A percentile compares a stretch with the other conserved stretches of the same genome.
Conservation (phyloP, 129 eudicot genomes). For the Artemisia argyi region DNA sequence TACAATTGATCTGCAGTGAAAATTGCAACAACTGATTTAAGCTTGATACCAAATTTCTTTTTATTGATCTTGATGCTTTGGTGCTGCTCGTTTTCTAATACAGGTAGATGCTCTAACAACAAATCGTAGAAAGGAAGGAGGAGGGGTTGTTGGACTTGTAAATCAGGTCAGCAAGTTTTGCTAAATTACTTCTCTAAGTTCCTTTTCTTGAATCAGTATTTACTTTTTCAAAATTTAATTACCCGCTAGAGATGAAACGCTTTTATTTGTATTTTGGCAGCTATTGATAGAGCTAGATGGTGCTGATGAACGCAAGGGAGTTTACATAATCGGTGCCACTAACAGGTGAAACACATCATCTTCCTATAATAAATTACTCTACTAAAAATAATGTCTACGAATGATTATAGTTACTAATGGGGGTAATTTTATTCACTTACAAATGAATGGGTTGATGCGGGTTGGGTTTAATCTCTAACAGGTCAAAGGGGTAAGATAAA, state of each 20-base stretch:
- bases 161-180: constrained; percentile 55
- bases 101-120: constrained; percentile 94
- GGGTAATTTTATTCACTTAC: no score
- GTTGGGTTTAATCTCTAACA: no score
- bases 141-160: constrained; percentile 85
- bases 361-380: not conserved
- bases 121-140: constrained; percentile 87
- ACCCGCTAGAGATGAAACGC: constrained; percentile 2
- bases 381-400: not conserved
- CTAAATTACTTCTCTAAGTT: constrained; percentile 5
- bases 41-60: constrained; percentile 5
- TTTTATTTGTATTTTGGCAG: constrained; percentile 38
- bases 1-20: not conserved
- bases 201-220: not conserved
- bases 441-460: no score
- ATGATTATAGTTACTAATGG: not conserved
- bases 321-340: constrained; percentile 91
- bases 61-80: constrained; percentile 8
- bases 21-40: not conserved
- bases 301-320: constrained; percentile 79
- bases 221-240: no score
- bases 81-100: constrained; percentile 14
- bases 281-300: constrained; percentile 88
- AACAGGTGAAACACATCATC: constrained; percentile 58
- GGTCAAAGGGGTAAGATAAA: no score